A percentile compares a stretch with the other conserved stretches of the same genome.
Conservation (phyloP, 441 rosid species). For the Adansonia rubrostipa region DNA sequence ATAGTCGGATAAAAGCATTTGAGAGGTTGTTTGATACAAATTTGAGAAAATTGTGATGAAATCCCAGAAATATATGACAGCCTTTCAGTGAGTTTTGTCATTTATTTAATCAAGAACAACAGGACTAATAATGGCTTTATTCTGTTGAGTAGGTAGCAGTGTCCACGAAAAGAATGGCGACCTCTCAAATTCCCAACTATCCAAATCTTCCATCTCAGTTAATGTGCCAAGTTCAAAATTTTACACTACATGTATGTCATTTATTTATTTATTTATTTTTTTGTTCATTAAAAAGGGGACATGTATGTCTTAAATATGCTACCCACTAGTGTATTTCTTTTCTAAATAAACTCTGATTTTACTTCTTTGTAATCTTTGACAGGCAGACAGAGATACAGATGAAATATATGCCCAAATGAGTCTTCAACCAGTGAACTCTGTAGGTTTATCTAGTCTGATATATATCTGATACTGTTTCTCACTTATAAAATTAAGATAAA, state of each 20-base stretch:
- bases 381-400: constrained; percentile 94
- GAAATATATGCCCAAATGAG: constrained; percentile 97
- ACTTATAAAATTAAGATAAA: neutral
- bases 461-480: neutral
- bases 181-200: constrained; percentile 87
- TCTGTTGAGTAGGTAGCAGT: constrained; percentile 67
- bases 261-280: constrained; percentile 11
- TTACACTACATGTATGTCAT: constrained; percentile 72
- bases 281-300: constrained; percentile 24
- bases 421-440: constrained; percentile 90
- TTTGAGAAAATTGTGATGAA: neutral
- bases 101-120: neutral
- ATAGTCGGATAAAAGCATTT: too few relatives aligned
- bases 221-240: constrained; percentile 96
- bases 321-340: neutral
- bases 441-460: constrained; percentile 41
- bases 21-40: neutral
- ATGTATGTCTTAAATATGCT: constrained; percentile 47
- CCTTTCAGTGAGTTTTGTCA: neutral
- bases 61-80: neutral
- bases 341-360: neutral
- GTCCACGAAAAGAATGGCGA: constrained; percentile 85
- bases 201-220: constrained; percentile 93
- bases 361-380: constrained; percentile 22
- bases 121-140: constrained; percentile 2